Conservation (phyloP, 1,284 basidiomycete species). For the Tylopilus sp. region DNA sequence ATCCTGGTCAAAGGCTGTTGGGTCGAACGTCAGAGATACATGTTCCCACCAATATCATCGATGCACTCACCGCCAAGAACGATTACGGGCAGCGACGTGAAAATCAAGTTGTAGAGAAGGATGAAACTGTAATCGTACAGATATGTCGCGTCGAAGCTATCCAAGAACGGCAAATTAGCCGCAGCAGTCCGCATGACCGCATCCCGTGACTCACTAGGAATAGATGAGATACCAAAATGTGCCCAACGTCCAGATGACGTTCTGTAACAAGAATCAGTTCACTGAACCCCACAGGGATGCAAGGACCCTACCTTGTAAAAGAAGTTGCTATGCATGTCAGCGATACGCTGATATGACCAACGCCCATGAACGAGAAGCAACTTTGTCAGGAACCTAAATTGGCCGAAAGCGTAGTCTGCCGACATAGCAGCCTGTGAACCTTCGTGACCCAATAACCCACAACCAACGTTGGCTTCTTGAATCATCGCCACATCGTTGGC, state of each 20-base stretch:
- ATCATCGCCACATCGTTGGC: slow-evolving; percentile 98
- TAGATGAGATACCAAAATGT: slow-evolving; percentile 95
- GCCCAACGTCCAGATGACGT: slow-evolving; percentile 87
- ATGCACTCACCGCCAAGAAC: slow-evolving; percentile 71
- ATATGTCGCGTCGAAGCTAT: slow-evolving; percentile 90
- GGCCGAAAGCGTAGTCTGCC: slow-evolving; percentile 96
- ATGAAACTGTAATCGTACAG: slow-evolving; percentile 96
- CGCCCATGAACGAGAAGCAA: slow-evolving; percentile 92
- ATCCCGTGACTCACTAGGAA: slow-evolving; percentile 57
- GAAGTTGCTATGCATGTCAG: slow-evolving; percentile 97
- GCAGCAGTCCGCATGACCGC: slow-evolving; percentile 1
- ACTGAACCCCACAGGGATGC: not conserved
- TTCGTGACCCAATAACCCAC: slow-evolving; percentile 91
- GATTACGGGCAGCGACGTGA: slow-evolving; percentile 92
- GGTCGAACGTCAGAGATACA: slow-evolving; percentile 7
- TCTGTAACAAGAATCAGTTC: slow-evolving; percentile 42
- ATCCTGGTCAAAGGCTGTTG: slow-evolving; percentile 89
- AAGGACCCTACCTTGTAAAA: slow-evolving; percentile 90
- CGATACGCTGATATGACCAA: slow-evolving; percentile 94
- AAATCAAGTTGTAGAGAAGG: slow-evolving; percentile 86
- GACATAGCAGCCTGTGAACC: slow-evolving; percentile 99
- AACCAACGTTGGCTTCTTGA: slow-evolving; percentile 96
- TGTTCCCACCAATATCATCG: not conserved
- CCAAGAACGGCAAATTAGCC: slow-evolving; percentile 16
- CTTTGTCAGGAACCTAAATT: slow-evolving; percentile 93